A percentile compares a stretch with the other conserved stretches of the same genome.
Evolutionary conservation across 345 rosid species (phyloP).

Genomic region (Populus ilicifolia): DNA sequence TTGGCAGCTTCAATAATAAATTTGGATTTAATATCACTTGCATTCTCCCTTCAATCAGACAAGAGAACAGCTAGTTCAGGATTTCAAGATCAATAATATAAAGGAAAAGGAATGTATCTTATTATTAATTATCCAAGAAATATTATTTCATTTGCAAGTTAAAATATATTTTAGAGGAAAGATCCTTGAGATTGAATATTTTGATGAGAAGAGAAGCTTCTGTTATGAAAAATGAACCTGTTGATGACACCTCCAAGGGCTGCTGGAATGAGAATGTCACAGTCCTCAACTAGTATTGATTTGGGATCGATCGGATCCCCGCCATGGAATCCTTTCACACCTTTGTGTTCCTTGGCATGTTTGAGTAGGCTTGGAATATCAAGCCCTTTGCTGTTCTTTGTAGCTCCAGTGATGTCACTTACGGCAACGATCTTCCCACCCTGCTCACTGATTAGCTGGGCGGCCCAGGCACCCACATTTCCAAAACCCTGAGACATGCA

Average conservation of each 20-base stretch:
- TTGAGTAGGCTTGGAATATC: slow-evolving; percentile 55
- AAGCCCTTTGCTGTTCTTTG: slow-evolving; percentile 73
- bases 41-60: slow-evolving; percentile 61
- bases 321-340: slow-evolving; percentile 75
- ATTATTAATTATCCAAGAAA: background rate
- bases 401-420: slow-evolving; percentile 83
- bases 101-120: background rate
- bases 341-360: slow-evolving; percentile 57
- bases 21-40: slow-evolving; percentile 78
- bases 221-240: slow-evolving; percentile 38
- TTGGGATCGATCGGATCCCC: slow-evolving; percentile 52
- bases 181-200: background rate
- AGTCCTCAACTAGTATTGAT: slow-evolving; percentile 69
- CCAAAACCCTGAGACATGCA: slow-evolving; percentile 69
- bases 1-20: slow-evolving; percentile 90
- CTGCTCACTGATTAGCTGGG: slow-evolving; percentile 59
- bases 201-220: background rate
- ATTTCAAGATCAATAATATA: background rate
- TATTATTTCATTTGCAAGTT: background rate
- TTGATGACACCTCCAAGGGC: slow-evolving; percentile 95
- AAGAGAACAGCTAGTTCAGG: background rate
- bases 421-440: slow-evolving; percentile 87
- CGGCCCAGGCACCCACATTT: slow-evolving; percentile 98
- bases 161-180: background rate
- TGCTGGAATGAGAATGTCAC: slow-evolving; percentile 85